phyloP scores from a whole-genome alignment of 108 stramenopile species.

The Fragilaria crotonensis region DNA sequence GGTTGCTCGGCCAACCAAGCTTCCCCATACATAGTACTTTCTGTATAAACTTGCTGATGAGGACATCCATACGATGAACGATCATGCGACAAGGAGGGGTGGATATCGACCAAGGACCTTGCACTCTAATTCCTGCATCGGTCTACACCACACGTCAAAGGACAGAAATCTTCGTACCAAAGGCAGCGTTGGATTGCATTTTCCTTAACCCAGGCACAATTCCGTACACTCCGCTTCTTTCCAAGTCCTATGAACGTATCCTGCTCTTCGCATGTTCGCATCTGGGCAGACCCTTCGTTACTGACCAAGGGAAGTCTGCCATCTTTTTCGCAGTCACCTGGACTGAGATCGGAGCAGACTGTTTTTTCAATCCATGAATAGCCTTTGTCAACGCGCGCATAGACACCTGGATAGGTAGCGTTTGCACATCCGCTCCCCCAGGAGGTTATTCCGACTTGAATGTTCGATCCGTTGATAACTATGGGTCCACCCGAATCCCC shows the following conservation, averaged over 20 bases:
- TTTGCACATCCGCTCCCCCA: slow-evolving; percentile 28
- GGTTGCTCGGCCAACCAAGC: too few relatives aligned
- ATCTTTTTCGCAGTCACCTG: neutral
- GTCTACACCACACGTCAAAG: neutral
- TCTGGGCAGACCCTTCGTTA: neutral
- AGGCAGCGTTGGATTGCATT: neutral
- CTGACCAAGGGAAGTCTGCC: neutral
- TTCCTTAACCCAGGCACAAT: slow-evolving; percentile 1
- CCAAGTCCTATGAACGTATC: neutral
- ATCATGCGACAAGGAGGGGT: too few relatives aligned
- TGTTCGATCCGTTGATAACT: slow-evolving; percentile 10
- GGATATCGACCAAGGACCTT: too few relatives aligned
- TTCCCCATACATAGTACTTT: too few relatives aligned
- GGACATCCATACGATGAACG: too few relatives aligned
- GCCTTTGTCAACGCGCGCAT: slow-evolving; percentile 33
- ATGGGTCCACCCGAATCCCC: slow-evolving; percentile 52
- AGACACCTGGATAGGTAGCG: slow-evolving; percentile 37
- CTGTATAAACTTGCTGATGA: too few relatives aligned
- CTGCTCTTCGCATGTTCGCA: neutral
- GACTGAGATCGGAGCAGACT: slow-evolving; percentile 21
- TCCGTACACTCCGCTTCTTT: neutral
- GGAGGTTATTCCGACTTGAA: slow-evolving; percentile 26
- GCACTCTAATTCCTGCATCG: too few relatives aligned
- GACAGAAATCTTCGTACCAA: slow-evolving; percentile 1
- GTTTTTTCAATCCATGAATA: slow-evolving; percentile 41